Conservation (phyloP, 495 filamentous ascomycete genomes). For the Xylaria acuta region DNA sequence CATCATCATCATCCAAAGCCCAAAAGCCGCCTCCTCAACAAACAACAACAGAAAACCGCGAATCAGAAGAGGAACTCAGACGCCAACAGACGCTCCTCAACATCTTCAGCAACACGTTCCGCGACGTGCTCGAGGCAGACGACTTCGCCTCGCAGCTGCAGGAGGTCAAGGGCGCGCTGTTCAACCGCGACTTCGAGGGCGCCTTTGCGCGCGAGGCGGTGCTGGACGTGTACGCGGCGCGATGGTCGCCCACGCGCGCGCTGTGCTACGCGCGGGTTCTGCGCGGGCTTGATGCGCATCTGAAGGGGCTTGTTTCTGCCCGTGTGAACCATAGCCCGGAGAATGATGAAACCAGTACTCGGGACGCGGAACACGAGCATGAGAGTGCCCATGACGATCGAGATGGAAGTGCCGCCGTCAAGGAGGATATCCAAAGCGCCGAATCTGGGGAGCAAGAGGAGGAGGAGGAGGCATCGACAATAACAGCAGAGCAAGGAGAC, state of each 20-base stretch:
- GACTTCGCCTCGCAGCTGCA: constrained; percentile 64
- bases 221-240: constrained; percentile 79
- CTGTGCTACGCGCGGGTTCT: constrained; percentile 79
- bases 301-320: constrained; percentile 34
- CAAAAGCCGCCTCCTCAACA: neutral
- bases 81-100: constrained; percentile 80
- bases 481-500: neutral
- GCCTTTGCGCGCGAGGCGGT: constrained; percentile 76
- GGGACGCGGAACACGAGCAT: neutral
- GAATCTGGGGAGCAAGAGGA: neutral
- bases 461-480: too few species aligned
- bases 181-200: constrained; percentile 77
- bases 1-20: too few species aligned
- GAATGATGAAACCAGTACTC: neutral
- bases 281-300: constrained; percentile 49
- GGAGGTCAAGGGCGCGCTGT: constrained; percentile 81
- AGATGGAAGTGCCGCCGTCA: neutral
- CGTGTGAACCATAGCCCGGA: neutral
- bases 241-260: constrained; percentile 85
- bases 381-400: neutral
- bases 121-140: constrained; percentile 45
- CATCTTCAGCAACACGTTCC: constrained; percentile 72
- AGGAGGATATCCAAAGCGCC: neutral
- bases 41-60: neutral
- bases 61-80: constrained; percentile 32